Base-by-base conservation (phyloP, 345 rosid genomes). In the Pelargonium nanum region DNA sequence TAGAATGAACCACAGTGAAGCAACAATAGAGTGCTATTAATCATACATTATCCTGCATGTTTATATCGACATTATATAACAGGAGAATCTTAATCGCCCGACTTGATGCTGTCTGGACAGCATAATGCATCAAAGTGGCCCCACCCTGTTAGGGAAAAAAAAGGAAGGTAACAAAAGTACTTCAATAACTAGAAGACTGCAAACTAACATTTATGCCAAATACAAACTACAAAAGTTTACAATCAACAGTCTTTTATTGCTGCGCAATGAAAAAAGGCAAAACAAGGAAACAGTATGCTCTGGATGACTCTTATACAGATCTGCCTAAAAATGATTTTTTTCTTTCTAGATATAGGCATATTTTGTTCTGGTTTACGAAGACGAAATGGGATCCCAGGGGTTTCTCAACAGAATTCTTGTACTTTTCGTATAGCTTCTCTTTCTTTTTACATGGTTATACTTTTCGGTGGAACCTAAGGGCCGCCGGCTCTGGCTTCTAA, bases 61-160 rank as follows among this genome's bases (percentile, higher is more conserved):
- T 89, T 69, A 89, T 74, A 40, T 92, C 94, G 17, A 88, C 87
- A 58, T 87, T 84, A 60, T 89, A 92, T 53, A 92, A 62, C 58
- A 87, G 71, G 60, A 92, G 93, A 48, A 82, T 78, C 68, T 92
- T 92, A 26, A 92, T 82, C 1, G 93, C 81, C 53, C 86, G 88
- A 72, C 65, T 70, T 7, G 95, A 89, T 24, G 89, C 94, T 16
- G 94, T 74, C 69, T 74, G 91, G 59, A 92, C 97, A 59, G 97
- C 99, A 81, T 89, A 84, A 78, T 92, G 99, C 81, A 92, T 68
- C 76, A 89, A 81, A 56, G 88, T 76, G 34, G 96, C 99, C 21
- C 96, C 97, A 57, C 89, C 94, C 99, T 93, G 73, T 25, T 51
- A 66, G 65, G 55, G 34, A 62, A 57, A 62, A 57, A 60, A 62